phyloP scores from a whole-genome alignment of 2,329 filamentous ascomycete species.

The Neonectria ditissima region DNA sequence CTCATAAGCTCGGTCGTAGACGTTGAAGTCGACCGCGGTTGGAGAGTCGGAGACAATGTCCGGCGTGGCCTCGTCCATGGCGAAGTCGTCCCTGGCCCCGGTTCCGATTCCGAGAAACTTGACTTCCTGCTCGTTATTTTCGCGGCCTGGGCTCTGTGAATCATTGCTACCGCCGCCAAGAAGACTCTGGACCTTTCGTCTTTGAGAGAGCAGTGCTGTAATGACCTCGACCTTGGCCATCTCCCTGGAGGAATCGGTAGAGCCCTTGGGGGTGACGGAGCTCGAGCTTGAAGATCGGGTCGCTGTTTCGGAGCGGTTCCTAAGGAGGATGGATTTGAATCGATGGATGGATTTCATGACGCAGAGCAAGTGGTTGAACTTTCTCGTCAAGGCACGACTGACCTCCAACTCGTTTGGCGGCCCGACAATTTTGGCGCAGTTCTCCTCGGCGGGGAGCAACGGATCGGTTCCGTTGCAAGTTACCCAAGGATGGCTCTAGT shows the following conservation, averaged over 20 bases:
- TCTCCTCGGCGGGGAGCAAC: constrained; percentile 84
- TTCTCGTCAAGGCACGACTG: constrained; percentile 88
- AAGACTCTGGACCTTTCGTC: constrained; percentile 54
- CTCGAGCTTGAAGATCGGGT: constrained; percentile 25
- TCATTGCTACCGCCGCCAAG: constrained; percentile 60
- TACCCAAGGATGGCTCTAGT: constrained; percentile 91
- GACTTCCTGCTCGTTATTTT: constrained; percentile 70
- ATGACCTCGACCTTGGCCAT: constrained; percentile 61
- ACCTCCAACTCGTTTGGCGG: constrained; percentile 91
- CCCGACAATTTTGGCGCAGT: constrained; percentile 83
- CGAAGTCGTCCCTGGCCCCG: constrained; percentile 64
- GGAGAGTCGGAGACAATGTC: constrained; percentile 84
- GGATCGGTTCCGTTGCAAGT: constrained; percentile 83
- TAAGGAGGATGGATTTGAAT: constrained; percentile 80
- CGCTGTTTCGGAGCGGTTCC: constrained; percentile 29
- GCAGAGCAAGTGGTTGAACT: constrained; percentile 86
- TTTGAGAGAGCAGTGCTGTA: constrained; percentile 60
- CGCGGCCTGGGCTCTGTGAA: constrained; percentile 60
- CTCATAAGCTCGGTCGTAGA: constrained; percentile 90
- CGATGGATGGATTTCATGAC: constrained; percentile 93
- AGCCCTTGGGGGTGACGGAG: constrained; percentile 18
- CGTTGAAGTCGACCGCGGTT: constrained; percentile 83
- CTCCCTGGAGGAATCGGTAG: constrained; percentile 45
- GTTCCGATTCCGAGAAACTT: constrained; percentile 83
- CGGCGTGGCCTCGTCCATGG: constrained; percentile 52